Conservation (phyloP, 352 stramenopile genomes). For the Phytophthora quininea region DNA sequence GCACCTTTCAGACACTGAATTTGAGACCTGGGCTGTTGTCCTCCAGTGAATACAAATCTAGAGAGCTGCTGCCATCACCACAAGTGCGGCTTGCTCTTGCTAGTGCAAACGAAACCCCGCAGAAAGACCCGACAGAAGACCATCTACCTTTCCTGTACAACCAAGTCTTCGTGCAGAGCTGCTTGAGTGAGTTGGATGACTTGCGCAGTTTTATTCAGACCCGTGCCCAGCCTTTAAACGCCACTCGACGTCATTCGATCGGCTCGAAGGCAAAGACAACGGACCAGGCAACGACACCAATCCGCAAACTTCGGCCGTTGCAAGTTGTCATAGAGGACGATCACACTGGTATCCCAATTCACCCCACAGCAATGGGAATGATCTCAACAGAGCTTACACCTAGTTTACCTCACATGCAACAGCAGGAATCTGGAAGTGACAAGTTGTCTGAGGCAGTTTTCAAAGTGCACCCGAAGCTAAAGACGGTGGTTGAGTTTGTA, state of each 20-base stretch:
- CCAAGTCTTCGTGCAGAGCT: slow-evolving; percentile 71
- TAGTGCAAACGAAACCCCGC: slow-evolving; percentile 3
- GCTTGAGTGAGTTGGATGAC: slow-evolving; percentile 61
- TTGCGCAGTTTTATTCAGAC: slow-evolving; percentile 66
- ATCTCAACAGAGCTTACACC: background rate
- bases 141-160: slow-evolving; percentile 67
- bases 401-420: background rate
- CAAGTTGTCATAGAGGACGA: slow-evolving; percentile 51
- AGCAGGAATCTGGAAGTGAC: slow-evolving; percentile 32
- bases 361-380: background rate
- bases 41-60: slow-evolving; percentile 12
- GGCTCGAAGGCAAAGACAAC: slow-evolving; percentile 5
- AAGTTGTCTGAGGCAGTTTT: slow-evolving; percentile 58
- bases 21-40: slow-evolving; percentile 32
- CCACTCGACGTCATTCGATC: slow-evolving; percentile 17
- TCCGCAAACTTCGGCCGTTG: slow-evolving; percentile 70
- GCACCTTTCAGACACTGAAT: slow-evolving; percentile 51
- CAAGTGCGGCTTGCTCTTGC: slow-evolving; percentile 23
- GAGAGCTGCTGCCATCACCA: slow-evolving; percentile 21
- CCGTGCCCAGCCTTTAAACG: slow-evolving; percentile 44
- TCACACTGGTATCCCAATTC: background rate
- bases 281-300: slow-evolving; percentile 26
- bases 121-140: slow-evolving; percentile 35
- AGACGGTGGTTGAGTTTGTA: slow-evolving; percentile 66
- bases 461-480: slow-evolving; percentile 65